Percentiles rank a stretch among this genome's conserved stretches.
phyloP scores from a whole-genome alignment of 345 rosid species.

The Lepidium didymum region DNA sequence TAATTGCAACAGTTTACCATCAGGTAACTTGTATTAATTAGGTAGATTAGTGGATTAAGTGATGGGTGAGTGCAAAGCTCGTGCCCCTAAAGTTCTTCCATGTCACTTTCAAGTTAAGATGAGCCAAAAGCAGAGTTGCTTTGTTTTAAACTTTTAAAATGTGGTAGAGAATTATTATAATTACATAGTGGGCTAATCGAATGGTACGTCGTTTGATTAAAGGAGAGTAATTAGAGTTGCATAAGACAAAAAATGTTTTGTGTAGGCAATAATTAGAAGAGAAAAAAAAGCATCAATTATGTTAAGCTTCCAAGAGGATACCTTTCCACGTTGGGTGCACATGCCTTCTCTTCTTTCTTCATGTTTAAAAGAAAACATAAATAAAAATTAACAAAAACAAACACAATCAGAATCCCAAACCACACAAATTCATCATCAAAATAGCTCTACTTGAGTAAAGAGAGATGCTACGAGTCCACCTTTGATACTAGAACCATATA shows the following conservation, averaged over 20 bases:
- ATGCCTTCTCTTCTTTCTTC: constrained; percentile 15
- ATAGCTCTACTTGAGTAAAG: neutral
- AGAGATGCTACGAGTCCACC: neutral
- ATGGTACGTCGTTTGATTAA: constrained; percentile 16
- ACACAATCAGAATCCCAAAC: constrained; percentile 8
- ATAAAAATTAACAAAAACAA: neutral
- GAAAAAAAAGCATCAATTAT: neutral
- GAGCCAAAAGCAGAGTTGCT: constrained; percentile 9
- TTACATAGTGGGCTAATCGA: constrained; percentile 20
- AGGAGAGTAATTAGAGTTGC: constrained; percentile 3
- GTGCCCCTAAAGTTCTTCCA: constrained; percentile 6
- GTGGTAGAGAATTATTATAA: neutral
- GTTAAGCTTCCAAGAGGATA: constrained; percentile 18
- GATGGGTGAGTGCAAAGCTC: constrained; percentile 4
- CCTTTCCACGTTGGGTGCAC: constrained; percentile 34
- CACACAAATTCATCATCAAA: neutral
- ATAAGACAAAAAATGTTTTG: constrained; percentile 18
- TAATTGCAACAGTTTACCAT: neutral
- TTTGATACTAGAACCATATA: neutral
- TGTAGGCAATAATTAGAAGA: constrained; percentile 19
- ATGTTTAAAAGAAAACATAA: too few relatives aligned
- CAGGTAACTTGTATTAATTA: neutral
- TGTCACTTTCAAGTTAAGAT: constrained; percentile 7
- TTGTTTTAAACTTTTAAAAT: neutral
- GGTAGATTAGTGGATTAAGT: neutral